phyloP scores from a whole-genome alignment of 2,329 filamentous ascomycete species.

The Diplodia seriata region DNA sequence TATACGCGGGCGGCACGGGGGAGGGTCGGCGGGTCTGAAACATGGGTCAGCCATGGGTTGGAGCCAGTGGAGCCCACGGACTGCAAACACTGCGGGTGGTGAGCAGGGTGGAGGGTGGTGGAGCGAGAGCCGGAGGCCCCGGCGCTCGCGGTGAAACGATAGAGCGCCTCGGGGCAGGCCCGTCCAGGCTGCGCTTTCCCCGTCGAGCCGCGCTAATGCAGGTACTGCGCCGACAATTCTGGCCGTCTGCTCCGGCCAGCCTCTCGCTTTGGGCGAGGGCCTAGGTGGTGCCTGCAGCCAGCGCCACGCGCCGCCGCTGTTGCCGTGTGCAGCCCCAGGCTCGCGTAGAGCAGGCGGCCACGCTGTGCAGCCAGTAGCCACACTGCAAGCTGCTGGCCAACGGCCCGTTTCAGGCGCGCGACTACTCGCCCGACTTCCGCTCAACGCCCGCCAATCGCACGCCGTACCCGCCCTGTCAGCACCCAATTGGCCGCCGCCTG shows the following conservation, averaged over 20 bases:
- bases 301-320: not conserved
- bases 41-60: not conserved
- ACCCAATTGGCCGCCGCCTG: conserved; percentile 5
- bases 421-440: conserved; percentile 6
- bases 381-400: not conserved
- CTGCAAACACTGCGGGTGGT: conserved; percentile 21
- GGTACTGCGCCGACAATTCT: conserved; percentile 12
- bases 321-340: conserved; percentile 8
- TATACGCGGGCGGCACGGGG: conserved; percentile 6
- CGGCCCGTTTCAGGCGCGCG: conserved; percentile 26
- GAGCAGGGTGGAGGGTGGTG: not conserved
- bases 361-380: not conserved
- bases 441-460: conserved; percentile 1
- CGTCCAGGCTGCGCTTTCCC: conserved; percentile 1
- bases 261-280: not conserved
- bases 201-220: conserved; percentile 20
- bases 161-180: conserved; percentile 14
- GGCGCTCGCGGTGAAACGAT: conserved; percentile 24
- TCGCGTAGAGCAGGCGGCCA: not conserved
- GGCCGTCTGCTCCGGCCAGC: not conserved
- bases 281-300: not conserved
- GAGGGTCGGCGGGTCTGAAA: conserved; percentile 12
- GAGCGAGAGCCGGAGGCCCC: conserved; percentile 4
- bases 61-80: not conserved
- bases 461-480: not conserved